Evolutionary conservation across 2,329 filamentous ascomycete genomes (phyloP), one percentile per base, ranked within the genome.

Genomic region (Canariomyces notabilis): DNA sequence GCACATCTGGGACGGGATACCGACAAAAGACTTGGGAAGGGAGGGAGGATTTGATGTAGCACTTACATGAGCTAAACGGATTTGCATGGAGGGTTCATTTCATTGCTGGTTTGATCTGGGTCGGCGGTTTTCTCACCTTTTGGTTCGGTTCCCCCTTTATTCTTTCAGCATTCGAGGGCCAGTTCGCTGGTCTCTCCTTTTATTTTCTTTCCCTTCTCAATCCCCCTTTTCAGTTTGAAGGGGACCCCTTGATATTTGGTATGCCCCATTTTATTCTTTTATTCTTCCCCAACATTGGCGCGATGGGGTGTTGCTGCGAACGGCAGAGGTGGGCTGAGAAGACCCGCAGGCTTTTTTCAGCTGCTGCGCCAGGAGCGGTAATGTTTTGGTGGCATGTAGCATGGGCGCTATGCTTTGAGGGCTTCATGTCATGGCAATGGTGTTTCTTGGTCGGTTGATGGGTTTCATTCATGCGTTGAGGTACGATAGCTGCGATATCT

Each of bases 21-120:
- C 35, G 37, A 38, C 41, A 50, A 47, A 51, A 52, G 49, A 46
- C 29, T 42, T 50, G 46, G 52, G 39, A 45, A 36, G 16, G 42
- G 18, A 29, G 9, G 26, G 23, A 33, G 19, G 26, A 15, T 39
- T 47, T 39, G 36, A 48, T 44, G 48, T 39, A 48, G 35, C 42
- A 40, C 29, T 41, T 39, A 36, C 37, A 37, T 43, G 21, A 32
- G 38, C 36, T 46, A 48, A 48, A 48, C 23, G 45, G 48, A 44
- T 47, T 26, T 39, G 40, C 49, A 51, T 53, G 20, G 39, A 29
- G 26, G 33, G 11, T 39, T 34, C 42, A 16, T 19, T 35, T 19
- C 21, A 15, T 37, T 14, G 18, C 34, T 44, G 21, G 40, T 34
- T 45, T 50, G 41, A 38, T 44, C 23, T 42, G 18, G 12, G 33